A percentile compares a stretch with the other conserved stretches of the same genome.
These are phyloP conservation scores for Phytophthora ohioensis DNA, from an alignment of 352 stramenopile genomes.

Conservation along the genomic window DNA sequence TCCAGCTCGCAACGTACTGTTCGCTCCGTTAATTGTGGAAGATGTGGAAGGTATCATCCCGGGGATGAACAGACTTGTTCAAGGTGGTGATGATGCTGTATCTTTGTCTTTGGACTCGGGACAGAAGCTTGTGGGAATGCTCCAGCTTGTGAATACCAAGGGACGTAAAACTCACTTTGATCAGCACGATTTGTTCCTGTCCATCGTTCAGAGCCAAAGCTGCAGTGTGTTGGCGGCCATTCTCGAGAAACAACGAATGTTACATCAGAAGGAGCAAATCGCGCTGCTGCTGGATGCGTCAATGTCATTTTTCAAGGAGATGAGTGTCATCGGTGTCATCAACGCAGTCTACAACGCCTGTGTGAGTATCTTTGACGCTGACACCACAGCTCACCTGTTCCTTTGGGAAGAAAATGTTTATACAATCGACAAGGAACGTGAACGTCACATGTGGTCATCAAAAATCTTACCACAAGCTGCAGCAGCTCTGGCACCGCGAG, in stretches of 20 bases:
- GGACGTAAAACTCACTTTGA: constrained; percentile 72
- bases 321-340: constrained; percentile 79
- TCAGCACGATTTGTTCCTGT: constrained; percentile 74
- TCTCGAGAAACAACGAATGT: constrained; percentile 70
- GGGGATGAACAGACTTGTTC: constrained; percentile 27
- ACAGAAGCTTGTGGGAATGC: constrained; percentile 65
- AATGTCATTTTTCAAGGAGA: constrained; percentile 86
- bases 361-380: constrained; percentile 66
- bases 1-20: constrained; percentile 63
- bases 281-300: constrained; percentile 70
- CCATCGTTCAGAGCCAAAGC: constrained; percentile 76
- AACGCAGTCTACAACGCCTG: constrained; percentile 86
- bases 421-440: constrained; percentile 18
- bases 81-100: constrained; percentile 2
- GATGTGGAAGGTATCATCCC: constrained; percentile 34
- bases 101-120: constrained; percentile 12
- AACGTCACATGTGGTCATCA: constrained; percentile 73
- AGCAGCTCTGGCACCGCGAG: constrained; percentile 5
- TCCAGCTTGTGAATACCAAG: constrained; percentile 80
- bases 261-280: constrained; percentile 75
- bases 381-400: constrained; percentile 70
- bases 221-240: constrained; percentile 76
- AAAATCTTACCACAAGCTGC: constrained; percentile 57
- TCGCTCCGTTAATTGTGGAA: constrained; percentile 68
- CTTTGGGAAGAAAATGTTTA: constrained; percentile 54